phyloP scores from a whole-genome alignment of 2,329 filamentous ascomycete species.

The Sporothrix pallida region DNA sequence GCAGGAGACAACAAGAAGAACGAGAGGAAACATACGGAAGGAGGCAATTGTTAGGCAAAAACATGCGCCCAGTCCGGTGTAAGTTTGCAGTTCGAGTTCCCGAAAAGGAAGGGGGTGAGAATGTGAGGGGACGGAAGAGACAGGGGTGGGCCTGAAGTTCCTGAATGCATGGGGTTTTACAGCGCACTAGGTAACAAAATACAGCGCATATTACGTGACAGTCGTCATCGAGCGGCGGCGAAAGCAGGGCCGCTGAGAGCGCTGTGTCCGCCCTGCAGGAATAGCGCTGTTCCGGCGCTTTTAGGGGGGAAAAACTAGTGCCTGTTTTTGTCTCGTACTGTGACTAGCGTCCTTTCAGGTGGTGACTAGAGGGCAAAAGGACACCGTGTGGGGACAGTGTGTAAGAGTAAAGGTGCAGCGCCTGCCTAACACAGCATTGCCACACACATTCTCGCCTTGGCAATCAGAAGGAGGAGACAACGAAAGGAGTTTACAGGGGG shows the following conservation, averaged over 20 bases:
- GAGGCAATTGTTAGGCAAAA: background rate
- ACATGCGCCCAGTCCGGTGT: slow-evolving; percentile 21
- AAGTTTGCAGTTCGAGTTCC: background rate
- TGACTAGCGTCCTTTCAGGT: background rate
- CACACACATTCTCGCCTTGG: background rate
- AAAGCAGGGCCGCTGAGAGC: background rate
- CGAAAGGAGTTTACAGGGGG: background rate
- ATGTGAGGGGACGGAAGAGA: background rate
- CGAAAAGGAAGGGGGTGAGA: slow-evolving; percentile 5
- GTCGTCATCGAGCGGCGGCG: slow-evolving; percentile 13
- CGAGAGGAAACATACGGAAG: background rate
- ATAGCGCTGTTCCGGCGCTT: slow-evolving; percentile 20
- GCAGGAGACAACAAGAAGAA: background rate
- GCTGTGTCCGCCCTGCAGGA: slow-evolving; percentile 12
- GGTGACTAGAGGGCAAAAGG: background rate
- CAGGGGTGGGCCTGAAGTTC: background rate
- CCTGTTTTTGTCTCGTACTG: slow-evolving; percentile 17
- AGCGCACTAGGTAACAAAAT: slow-evolving; percentile 6
- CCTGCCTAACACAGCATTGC: slow-evolving; percentile 15
- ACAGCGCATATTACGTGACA: slow-evolving; percentile 2
- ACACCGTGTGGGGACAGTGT: slow-evolving; percentile 24
- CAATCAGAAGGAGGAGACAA: background rate
- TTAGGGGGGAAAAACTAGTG: slow-evolving; percentile 3
- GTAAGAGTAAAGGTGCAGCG: slow-evolving; percentile 1
- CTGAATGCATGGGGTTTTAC: background rate